Evolutionary conservation across 2,329 filamentous ascomycete species (phyloP).

Genomic region (Trichophyton benhamiae): DNA sequence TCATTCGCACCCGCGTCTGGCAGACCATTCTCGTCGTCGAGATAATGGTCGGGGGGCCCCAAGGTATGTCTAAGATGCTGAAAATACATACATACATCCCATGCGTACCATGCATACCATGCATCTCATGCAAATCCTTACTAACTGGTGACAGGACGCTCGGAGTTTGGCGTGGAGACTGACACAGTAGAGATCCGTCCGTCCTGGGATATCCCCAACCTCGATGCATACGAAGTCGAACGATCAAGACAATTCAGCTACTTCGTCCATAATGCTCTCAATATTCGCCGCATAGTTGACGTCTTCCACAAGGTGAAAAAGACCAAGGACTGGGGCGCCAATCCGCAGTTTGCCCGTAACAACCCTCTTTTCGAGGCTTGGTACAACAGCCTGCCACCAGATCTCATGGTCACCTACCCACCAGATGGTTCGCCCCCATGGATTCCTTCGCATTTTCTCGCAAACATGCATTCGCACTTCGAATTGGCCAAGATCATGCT

Average conservation of each 20-base stretch:
- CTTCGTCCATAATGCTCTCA: conserved; percentile 63
- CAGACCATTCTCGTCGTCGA: conserved; percentile 77
- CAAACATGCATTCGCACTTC: conserved; percentile 82
- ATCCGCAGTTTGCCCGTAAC: conserved; percentile 68
- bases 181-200: conserved; percentile 65
- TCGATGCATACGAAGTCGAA: conserved; percentile 63
- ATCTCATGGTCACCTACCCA: conserved; percentile 67
- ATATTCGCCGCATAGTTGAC: conserved; percentile 64
- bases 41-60: conserved; percentile 83
- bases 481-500: conserved; percentile 76
- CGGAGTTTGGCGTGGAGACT: conserved; percentile 62
- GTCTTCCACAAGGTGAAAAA: conserved; percentile 62
- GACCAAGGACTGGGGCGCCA: conserved; percentile 72
- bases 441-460: conserved; percentile 75
- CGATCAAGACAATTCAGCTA: conserved; percentile 76
- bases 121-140: no score
- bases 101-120: no score
- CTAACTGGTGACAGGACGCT: conserved; percentile 45
- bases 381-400: conserved; percentile 62
- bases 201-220: conserved; percentile 49
- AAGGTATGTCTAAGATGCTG: conserved; percentile 50
- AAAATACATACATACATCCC: background rate
- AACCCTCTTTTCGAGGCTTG: conserved; percentile 67
- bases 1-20: conserved; percentile 78
- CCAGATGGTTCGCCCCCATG: conserved; percentile 68